Conservation (phyloP, 1,284 basidiomycete species). For the Boletellus deceptivus region DNA sequence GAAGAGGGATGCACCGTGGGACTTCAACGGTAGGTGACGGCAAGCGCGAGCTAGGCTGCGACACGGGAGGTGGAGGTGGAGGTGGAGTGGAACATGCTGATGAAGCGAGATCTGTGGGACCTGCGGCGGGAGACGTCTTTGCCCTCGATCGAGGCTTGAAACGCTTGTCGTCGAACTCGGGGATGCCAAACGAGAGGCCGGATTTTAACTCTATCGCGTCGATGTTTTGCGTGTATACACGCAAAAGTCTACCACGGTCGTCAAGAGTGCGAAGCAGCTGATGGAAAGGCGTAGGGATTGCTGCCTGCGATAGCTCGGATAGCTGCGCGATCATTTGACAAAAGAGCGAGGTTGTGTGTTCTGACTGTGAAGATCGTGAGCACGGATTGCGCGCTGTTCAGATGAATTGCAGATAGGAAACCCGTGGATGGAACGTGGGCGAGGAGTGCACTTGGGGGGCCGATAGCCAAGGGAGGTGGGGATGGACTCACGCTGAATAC, state of each 20-base stretch:
- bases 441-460: background rate
- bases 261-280: conserved; percentile 74
- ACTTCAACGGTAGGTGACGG: conserved; percentile 48
- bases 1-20: conserved; percentile 85
- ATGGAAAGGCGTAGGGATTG: conserved; percentile 85
- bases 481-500: conserved; percentile 74
- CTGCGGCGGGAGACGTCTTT: conserved; percentile 27
- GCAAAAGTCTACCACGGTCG: conserved; percentile 71
- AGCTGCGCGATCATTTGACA: conserved; percentile 88
- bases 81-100: conserved; percentile 16
- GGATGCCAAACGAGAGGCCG: conserved; percentile 78
- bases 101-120: conserved; percentile 13
- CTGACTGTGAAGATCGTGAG: conserved; percentile 48
- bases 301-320: conserved; percentile 68
- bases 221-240: conserved; percentile 95
- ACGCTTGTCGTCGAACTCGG: conserved; percentile 56
- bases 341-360: conserved; percentile 74
- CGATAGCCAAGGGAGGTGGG: conserved; percentile 1
- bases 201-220: conserved; percentile 86
- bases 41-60: conserved; percentile 33
- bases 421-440: background rate
- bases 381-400: conserved; percentile 7
- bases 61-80: conserved; percentile 18
- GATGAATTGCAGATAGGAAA: conserved; percentile 1
- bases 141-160: conserved; percentile 46